A percentile compares a stretch with the other conserved stretches of the same genome.
phyloP scores from a whole-genome alignment of 2,329 filamentous ascomycete genomes.

The Penicillium sp. region DNA sequence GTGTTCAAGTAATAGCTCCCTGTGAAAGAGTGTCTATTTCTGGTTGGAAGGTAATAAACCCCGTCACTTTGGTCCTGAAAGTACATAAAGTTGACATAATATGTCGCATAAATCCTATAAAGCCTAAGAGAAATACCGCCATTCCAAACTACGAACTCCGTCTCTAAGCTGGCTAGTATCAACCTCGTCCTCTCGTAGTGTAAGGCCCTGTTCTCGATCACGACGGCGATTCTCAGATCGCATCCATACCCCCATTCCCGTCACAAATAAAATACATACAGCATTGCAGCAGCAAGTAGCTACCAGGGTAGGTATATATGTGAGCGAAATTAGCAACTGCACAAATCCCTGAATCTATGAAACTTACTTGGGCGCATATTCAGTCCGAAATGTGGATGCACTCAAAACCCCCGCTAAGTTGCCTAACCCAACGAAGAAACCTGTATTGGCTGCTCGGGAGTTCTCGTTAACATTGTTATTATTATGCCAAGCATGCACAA shows the following conservation, averaged over 20 bases:
- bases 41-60: no score
- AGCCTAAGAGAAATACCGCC: constrained; percentile 29
- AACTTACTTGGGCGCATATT: constrained; percentile 47
- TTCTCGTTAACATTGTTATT: constrained; percentile 56
- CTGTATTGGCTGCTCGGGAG: constrained; percentile 50
- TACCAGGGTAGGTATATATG: constrained; percentile 50
- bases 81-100: not conserved
- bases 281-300: constrained; percentile 46
- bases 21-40: no score
- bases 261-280: constrained; percentile 42
- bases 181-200: constrained; percentile 39
- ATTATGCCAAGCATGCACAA: constrained; percentile 55
- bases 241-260: constrained; percentile 48
- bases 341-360: not conserved
- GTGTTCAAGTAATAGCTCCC: no score
- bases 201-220: constrained; percentile 39
- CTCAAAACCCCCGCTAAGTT: constrained; percentile 52
- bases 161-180: constrained; percentile 41
- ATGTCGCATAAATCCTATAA: not conserved
- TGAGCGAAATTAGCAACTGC: not conserved
- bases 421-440: constrained; percentile 49
- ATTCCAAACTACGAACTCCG: constrained; percentile 41
- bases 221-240: constrained; percentile 45
- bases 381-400: constrained; percentile 47
- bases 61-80: no score